Evolutionary conservation across 2,329 filamentous ascomycete genomes (phyloP), one percentile per base, ranked within the genome.

Genomic region (Aspergillus spinulosporus): DNA sequence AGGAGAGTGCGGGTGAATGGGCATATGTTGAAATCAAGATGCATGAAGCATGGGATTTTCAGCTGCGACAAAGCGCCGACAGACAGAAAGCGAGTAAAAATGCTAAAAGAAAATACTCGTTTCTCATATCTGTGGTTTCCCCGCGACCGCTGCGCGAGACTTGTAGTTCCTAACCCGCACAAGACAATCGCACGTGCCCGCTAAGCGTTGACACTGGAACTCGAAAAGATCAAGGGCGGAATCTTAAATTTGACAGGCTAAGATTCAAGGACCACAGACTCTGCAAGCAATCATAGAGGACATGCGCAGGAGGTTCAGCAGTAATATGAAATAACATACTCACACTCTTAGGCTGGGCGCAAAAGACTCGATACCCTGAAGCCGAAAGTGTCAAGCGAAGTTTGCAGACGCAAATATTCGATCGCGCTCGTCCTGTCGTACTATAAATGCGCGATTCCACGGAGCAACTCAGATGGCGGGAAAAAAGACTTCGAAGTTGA

Each of bases 101-200:
- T 21, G 21, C 21, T 21, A 21, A 21, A 21, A 21, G 21, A 21
- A 21, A 21, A 21, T 21, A 21, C 21, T 21, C 21, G 21, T 21
- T 21, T 21, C 21, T 21, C 21, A 21, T 21, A 21, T 21, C 14
- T 21, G 11, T 14, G n/a, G 4, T 26, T 43, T 29, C 21, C 14
- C 15, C 14, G 42, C n/a, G 12, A n/a, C 36, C 37, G 26, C 32
- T 29, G 11, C 31, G 26, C 28, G 15, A 37, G 9, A 37, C 34
- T 12, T 31, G 14, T 32, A 43, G 14, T 39, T 40, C 29, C 47
- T 14, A 43, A 29, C 42, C 29, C 11, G 32, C 52, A 49, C 45
- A 29, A 47, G 37, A 48, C 47, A 49, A 42, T 45, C 49, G 53
- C 57, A 59, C 57, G 57, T 57, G 57, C 57, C 44, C 31, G 26